A percentile compares a stretch with the other conserved stretches of the same genome.
Conservation (phyloP, 2,329 filamentous ascomycete genomes). For the Aspergillus oerlinghausenensis region DNA sequence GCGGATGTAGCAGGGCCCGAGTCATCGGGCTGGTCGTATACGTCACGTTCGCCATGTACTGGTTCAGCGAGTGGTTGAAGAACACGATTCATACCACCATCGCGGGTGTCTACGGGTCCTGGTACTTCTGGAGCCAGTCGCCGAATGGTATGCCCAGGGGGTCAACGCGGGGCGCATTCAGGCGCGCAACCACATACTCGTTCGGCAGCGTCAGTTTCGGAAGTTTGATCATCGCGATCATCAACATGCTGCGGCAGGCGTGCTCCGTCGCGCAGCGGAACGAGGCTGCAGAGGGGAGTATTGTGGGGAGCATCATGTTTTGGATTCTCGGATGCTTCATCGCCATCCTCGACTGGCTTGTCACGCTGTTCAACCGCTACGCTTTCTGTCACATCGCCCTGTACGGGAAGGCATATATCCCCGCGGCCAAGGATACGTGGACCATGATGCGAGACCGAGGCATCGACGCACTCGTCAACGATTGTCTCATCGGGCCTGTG, state of each 20-base stretch:
- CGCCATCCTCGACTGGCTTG: slow-evolving; percentile 73
- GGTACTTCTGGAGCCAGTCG: slow-evolving; percentile 74
- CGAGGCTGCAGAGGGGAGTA: slow-evolving; percentile 62
- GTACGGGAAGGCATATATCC: slow-evolving; percentile 83
- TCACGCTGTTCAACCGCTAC: slow-evolving; percentile 86
- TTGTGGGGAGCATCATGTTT: slow-evolving; percentile 62
- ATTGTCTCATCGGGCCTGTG: slow-evolving; percentile 74
- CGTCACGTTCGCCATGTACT: slow-evolving; percentile 87
- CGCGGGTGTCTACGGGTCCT: slow-evolving; percentile 83
- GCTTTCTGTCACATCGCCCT: slow-evolving; percentile 90
- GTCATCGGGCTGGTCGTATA: slow-evolving; percentile 83
- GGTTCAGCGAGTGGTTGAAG: slow-evolving; percentile 91
- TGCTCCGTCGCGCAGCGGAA: slow-evolving; percentile 72
- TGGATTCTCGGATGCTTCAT: slow-evolving; percentile 76
- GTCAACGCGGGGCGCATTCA: slow-evolving; percentile 77
- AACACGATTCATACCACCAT: slow-evolving; percentile 87
- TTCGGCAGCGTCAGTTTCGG: slow-evolving; percentile 89
- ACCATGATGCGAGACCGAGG: slow-evolving; percentile 87
- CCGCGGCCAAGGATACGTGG: slow-evolving; percentile 86
- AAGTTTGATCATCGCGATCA: slow-evolving; percentile 77
- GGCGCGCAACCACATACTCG: slow-evolving; percentile 78
- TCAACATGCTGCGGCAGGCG: slow-evolving; percentile 77
- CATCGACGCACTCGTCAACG: slow-evolving; percentile 83
- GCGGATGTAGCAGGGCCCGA: slow-evolving; percentile 66
- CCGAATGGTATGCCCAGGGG: slow-evolving; percentile 65